A percentile compares a stretch with the other conserved stretches of the same genome.
These are phyloP conservation scores for Odontarrhena argentea DNA, from an alignment of 345 rosid species.

Conservation along the genomic window DNA sequence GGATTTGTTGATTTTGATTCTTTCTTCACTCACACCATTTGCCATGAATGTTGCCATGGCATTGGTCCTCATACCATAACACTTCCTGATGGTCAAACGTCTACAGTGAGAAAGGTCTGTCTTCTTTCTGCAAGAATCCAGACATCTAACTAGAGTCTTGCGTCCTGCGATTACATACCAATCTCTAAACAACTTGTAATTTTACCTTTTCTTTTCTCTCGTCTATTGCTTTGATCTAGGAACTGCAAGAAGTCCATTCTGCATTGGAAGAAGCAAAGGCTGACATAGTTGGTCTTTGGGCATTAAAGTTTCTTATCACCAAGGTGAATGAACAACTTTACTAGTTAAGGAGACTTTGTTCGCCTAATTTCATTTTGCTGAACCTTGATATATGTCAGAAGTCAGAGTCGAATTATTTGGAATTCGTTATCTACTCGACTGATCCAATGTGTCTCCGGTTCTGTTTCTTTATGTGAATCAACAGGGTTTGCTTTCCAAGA, in stretches of 20 bases:
- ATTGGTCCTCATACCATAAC: constrained; percentile 92
- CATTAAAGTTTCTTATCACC: constrained; percentile 70
- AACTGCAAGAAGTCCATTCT: constrained; percentile 88
- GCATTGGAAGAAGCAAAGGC: constrained; percentile 97
- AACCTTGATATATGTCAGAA: not conserved
- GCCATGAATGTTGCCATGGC: constrained; percentile 98
- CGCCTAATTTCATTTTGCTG: not conserved
- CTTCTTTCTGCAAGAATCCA: constrained; percentile 14
- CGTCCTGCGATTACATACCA: not conserved
- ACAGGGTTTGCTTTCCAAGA: constrained; percentile 70
- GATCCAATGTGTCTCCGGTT: not conserved
- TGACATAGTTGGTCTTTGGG: constrained; percentile 98
- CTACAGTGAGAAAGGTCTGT: constrained; percentile 86
- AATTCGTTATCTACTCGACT: not conserved
- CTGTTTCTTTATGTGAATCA: constrained; percentile 4
- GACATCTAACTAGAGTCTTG: constrained; percentile 2
- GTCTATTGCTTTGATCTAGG: constrained; percentile 49
- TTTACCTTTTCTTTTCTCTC: not conserved
- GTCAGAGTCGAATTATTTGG: not conserved
- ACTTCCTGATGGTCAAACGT: constrained; percentile 80
- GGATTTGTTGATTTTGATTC: constrained; percentile 90
- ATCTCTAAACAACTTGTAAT: not conserved
- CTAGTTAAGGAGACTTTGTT: constrained; percentile 1
- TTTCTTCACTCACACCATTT: constrained; percentile 88
- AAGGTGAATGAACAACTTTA: constrained; percentile 50